Conservation (phyloP, 768 basidiomycete species). For the Coprinopsis sp. region DNA sequence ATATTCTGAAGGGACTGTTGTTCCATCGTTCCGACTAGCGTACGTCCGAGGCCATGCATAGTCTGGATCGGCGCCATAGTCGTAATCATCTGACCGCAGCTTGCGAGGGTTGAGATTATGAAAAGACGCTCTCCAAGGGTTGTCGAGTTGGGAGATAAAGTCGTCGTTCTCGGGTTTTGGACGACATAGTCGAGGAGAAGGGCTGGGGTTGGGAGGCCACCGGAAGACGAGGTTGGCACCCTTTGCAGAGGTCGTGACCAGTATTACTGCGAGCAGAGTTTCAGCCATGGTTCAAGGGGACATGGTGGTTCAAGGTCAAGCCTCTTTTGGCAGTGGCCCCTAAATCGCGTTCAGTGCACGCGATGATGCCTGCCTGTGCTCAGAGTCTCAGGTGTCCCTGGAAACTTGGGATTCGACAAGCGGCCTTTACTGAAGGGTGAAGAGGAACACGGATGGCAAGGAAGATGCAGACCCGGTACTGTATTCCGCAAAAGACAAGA, state of each 20-base stretch:
- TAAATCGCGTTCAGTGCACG: no score
- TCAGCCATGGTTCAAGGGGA: conserved; percentile 53
- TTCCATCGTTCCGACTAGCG: conserved; percentile 32
- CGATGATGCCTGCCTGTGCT: neutral
- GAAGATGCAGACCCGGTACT: no score
- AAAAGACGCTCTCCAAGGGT: conserved; percentile 65
- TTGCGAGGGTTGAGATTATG: neutral
- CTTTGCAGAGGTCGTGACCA: conserved; percentile 82
- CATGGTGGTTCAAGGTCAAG: neutral
- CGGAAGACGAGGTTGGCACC: conserved; percentile 75
- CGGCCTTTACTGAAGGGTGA: no score
- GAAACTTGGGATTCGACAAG: neutral
- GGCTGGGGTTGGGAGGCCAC: conserved; percentile 73
- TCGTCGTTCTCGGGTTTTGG: conserved; percentile 48
- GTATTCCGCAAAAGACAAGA: no score
- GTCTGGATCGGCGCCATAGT: conserved; percentile 17
- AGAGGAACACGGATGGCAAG: no score
- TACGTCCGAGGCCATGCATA: conserved; percentile 56
- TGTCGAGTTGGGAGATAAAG: conserved; percentile 55
- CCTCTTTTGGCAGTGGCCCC: neutral
- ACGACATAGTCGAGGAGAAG: conserved; percentile 66
- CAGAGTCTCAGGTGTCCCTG: neutral
- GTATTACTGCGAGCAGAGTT: conserved; percentile 72
- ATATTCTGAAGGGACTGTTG: conserved; percentile 45
- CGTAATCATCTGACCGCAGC: conserved; percentile 31